These are phyloP conservation scores for Stachybotrys echinatus DNA, from an alignment of 2,329 filamentous ascomycete genomes.

Conservation along the genomic window DNA sequence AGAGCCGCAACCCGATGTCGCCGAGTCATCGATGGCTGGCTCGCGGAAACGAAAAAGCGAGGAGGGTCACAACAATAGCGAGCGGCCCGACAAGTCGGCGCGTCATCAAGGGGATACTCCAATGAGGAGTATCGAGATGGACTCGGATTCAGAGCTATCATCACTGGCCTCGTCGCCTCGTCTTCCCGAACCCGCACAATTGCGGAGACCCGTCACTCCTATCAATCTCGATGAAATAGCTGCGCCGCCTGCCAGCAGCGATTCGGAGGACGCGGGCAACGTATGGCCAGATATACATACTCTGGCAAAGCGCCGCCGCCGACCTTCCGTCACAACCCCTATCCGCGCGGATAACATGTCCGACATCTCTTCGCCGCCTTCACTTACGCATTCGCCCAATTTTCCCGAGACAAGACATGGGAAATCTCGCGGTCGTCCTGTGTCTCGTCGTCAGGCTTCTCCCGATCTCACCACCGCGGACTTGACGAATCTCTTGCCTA, in stretches of 20 bases:
- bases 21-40: conserved; percentile 26
- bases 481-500: conserved; percentile 48
- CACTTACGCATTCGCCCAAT: conserved; percentile 62
- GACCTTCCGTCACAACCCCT: conserved; percentile 30
- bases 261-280: conserved; percentile 36
- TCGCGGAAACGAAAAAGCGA: conserved; percentile 50
- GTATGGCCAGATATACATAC: conserved; percentile 48
- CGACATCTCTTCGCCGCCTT: conserved; percentile 58
- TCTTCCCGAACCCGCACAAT: conserved; percentile 14
- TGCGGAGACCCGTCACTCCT: conserved; percentile 33
- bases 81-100: conserved; percentile 29
- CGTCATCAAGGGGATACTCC: conserved; percentile 15
- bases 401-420: conserved; percentile 24
- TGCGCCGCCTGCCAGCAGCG: conserved; percentile 52
- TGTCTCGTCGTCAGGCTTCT: conserved; percentile 26
- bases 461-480: conserved; percentile 49
- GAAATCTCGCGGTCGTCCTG: conserved; percentile 23
- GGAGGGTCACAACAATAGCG: conserved; percentile 33
- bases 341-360: conserved; percentile 37
- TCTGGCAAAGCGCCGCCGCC: conserved; percentile 41
- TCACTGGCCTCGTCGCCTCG: conserved; percentile 30
- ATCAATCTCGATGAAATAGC: conserved; percentile 42
- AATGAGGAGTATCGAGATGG: conserved; percentile 6
- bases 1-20: conserved; percentile 16
- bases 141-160: conserved; percentile 19